These are phyloP conservation scores for Prunus campanulata DNA, from an alignment of 306 rosid genomes.

Conservation along the genomic window DNA sequence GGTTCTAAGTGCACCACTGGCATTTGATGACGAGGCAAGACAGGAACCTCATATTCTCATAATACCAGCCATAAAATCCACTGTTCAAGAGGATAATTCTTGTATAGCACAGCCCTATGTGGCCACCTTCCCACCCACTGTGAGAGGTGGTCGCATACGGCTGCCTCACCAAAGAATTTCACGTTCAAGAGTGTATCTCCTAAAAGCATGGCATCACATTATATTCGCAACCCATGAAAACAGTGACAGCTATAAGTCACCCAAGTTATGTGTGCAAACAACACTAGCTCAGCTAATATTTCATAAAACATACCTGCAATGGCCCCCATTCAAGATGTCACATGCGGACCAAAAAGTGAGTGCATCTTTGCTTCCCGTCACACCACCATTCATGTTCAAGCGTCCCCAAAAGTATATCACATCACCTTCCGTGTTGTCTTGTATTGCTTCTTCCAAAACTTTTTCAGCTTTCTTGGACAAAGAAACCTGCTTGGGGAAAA, in stretches of 20 bases:
- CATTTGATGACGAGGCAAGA: constrained; percentile 1
- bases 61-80: not conserved
- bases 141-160: not conserved
- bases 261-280: not conserved
- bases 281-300: not conserved
- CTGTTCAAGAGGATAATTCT: not conserved
- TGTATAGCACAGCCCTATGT: not conserved
- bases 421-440: constrained; percentile 58
- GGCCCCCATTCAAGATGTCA: constrained; percentile 88
- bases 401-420: constrained; percentile 85
- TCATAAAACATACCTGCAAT: constrained; percentile 64
- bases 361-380: constrained; percentile 42
- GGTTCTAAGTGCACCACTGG: constrained; percentile 9
- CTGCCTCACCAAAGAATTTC: not conserved
- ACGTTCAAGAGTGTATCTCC: not conserved
- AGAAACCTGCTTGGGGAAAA: constrained; percentile 61
- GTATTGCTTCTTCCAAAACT: constrained; percentile 66
- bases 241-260: not conserved
- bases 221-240: not conserved
- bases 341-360: constrained; percentile 92
- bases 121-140: not conserved
- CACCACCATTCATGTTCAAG: constrained; percentile 56
- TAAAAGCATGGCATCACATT: not conserved
- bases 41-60: constrained; percentile 14
- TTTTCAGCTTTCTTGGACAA: constrained; percentile 64